Evolutionary conservation across 148 eudicot species (phyloP).

Genomic region (Vaccinium darrowii): DNA sequence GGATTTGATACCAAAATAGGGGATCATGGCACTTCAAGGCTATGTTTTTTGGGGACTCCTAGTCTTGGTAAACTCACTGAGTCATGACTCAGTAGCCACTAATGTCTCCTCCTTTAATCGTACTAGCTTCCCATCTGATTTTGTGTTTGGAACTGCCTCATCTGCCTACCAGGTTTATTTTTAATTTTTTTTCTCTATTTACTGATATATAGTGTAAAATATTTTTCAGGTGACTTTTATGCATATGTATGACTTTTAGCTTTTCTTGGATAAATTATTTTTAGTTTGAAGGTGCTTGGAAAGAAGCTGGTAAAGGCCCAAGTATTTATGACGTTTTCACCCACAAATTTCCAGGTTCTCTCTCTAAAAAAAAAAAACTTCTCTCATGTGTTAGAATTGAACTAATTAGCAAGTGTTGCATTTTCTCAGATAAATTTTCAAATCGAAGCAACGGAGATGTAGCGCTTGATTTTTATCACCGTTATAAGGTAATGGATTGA

Average conservation of each 20-base stretch:
- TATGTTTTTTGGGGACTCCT: neutral
- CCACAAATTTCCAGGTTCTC: no score
- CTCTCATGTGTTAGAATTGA: neutral
- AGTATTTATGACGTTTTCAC: no score
- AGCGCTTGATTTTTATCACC: conserved; percentile 26
- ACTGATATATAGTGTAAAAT: no score
- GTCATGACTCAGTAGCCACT: neutral
- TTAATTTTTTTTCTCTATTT: no score
- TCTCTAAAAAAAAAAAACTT: no score
- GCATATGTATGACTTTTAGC: neutral
- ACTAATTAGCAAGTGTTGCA: no score
- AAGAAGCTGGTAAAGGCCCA: neutral
- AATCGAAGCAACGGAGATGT: conserved; percentile 21
- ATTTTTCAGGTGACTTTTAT: no score
- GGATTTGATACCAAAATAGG: neutral
- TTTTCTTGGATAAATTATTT: neutral
- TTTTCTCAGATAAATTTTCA: conserved; percentile 11
- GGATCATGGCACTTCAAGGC: neutral
- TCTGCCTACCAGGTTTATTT: neutral
- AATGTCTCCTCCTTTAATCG: neutral
- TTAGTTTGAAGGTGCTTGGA: conserved; percentile 15
- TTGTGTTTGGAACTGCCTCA: neutral
- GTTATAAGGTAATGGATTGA: conserved; percentile 25
- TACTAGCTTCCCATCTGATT: neutral
- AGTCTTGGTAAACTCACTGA: neutral